Evolutionary conservation across 2,329 filamentous ascomycete species (phyloP), one percentile per base, ranked within the genome.

Genomic region (Cladosporium cucumerinum): DNA sequence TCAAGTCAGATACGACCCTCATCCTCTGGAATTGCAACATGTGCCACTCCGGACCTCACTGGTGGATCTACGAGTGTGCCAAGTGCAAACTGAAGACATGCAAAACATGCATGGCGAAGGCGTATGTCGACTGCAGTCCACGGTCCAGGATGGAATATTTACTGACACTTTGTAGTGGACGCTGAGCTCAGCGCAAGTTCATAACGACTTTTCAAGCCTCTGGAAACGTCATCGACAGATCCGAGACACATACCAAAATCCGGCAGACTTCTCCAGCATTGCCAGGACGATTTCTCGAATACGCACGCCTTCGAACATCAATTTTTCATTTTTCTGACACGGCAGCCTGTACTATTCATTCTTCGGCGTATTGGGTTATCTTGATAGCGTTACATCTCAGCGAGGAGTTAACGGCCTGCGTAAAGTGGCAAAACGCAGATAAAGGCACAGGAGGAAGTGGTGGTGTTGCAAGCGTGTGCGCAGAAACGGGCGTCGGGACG

Each of bases 1-100:
- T 83, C 78, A 83, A 83, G 71, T 82, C 80, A 25, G 80, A 82
- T 72, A 82, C 80, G 16, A 82, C 79, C 5, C 74, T 83, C 67
- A 78, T 84, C 65, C 75, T 81, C 64, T 84, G 82, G 82, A 81
- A 82, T 65, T 84, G 82, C 78, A 81, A 82, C 71, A 72, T 80
- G 69, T 84, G 82, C 73, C 81, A 82, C 69, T 81, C 78, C 1
- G 81, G 81, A 5, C 80, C 81, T 21, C 80, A 83, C 72, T 81
- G 79, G 74, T 80, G 76, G 74, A 83, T 84, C 73, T 83, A 76
- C 69, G 81, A 84, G 70, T 84, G 82, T 73, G 69, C 76, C 52
- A 77, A 79, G 63, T 84, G 82, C 79, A 83, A 82, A 73, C 73
- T 82, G 66, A 82, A 82, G 77, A 79, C 79, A 7, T 84, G 82